phyloP scores from a whole-genome alignment of 768 basidiomycete species.

The Hortiboletus campestris region DNA sequence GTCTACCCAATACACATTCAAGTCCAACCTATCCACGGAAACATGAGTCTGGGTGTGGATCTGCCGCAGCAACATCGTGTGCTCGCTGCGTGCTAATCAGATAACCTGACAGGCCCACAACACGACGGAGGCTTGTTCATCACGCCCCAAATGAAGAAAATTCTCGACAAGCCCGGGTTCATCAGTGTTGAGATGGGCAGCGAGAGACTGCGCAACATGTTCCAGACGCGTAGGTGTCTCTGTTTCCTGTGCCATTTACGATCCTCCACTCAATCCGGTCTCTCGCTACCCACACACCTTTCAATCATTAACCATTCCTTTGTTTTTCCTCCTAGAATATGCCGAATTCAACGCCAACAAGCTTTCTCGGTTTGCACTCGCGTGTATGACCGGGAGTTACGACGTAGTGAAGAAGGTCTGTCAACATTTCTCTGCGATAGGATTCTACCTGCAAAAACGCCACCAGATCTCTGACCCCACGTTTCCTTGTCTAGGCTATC shows the following conservation, averaged over 20 bases:
- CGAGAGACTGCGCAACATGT: slow-evolving; percentile 30
- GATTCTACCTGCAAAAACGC: not conserved
- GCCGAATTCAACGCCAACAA: slow-evolving; percentile 13
- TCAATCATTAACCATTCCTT: not conserved
- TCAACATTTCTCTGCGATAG: not conserved
- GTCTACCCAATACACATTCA: not conserved
- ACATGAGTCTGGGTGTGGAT: slow-evolving; percentile 16
- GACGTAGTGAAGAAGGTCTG: slow-evolving; percentile 22
- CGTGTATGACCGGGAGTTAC: slow-evolving; percentile 25
- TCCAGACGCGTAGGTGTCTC: slow-evolving; percentile 25
- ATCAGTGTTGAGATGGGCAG: slow-evolving; percentile 25
- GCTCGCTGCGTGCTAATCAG: not conserved
- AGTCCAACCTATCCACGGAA: not conserved
- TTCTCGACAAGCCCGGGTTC: slow-evolving; percentile 27
- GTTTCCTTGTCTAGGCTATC: slow-evolving; percentile 16
- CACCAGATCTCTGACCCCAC: not conserved
- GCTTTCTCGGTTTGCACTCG: slow-evolving; percentile 23
- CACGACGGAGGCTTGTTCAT: slow-evolving; percentile 24
- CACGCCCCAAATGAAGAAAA: slow-evolving; percentile 26
- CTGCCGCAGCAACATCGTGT: not conserved
- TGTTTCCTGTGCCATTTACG: not conserved
- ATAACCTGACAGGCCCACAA: slow-evolving; percentile 6
- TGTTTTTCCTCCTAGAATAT: slow-evolving; percentile 16
- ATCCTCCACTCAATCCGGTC: not conserved
- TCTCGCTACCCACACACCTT: not conserved